A percentile compares a stretch with the other conserved stretches of the same genome.
Evolutionary conservation across 2,329 filamentous ascomycete genomes (phyloP).

Genomic region (Colletotrichum melonis): DNA sequence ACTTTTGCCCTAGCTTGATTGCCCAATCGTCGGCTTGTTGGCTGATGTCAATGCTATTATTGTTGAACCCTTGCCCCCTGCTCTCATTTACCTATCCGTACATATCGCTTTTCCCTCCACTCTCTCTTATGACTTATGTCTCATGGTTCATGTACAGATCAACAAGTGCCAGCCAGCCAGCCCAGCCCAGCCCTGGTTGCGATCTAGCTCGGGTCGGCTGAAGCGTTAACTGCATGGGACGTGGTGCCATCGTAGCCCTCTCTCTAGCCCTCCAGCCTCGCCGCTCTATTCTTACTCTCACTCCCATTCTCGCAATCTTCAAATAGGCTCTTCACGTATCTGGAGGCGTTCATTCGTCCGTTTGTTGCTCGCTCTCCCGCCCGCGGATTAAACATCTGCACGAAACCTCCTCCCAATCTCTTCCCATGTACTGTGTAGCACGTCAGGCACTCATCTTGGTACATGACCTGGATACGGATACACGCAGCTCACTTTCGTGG

Average conservation of each 20-base stretch:
- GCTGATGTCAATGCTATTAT: constrained; percentile 31
- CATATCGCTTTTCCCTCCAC: background rate
- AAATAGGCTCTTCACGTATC: background rate
- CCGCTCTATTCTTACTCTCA: constrained; percentile 17
- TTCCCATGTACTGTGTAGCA: constrained; percentile 21
- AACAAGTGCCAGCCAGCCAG: constrained; percentile 3
- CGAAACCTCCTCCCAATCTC: background rate
- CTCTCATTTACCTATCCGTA: constrained; percentile 5
- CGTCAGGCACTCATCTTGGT: constrained; percentile 20
- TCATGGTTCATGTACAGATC: constrained; percentile 11
- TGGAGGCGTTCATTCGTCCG: background rate
- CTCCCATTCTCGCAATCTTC: constrained; percentile 9
- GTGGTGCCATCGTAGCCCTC: constrained; percentile 30
- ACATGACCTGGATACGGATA: constrained; percentile 6
- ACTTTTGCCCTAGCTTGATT: constrained; percentile 19
- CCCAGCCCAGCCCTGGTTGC: constrained; percentile 16
- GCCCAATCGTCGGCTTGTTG: constrained; percentile 24
- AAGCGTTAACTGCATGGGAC: constrained; percentile 32
- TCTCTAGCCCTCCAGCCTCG: constrained; percentile 26
- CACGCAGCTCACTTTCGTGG: constrained; percentile 9
- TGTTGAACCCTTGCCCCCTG: constrained; percentile 7
- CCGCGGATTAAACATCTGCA: constrained; percentile 5
- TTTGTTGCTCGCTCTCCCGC: constrained; percentile 1
- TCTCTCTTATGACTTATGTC: background rate
- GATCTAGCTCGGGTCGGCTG: constrained; percentile 21